Percentiles rank a stretch among this genome's conserved stretches.
Conservation (phyloP, 306 rosid genomes). For the Cucurbita argyrosperma region DNA sequence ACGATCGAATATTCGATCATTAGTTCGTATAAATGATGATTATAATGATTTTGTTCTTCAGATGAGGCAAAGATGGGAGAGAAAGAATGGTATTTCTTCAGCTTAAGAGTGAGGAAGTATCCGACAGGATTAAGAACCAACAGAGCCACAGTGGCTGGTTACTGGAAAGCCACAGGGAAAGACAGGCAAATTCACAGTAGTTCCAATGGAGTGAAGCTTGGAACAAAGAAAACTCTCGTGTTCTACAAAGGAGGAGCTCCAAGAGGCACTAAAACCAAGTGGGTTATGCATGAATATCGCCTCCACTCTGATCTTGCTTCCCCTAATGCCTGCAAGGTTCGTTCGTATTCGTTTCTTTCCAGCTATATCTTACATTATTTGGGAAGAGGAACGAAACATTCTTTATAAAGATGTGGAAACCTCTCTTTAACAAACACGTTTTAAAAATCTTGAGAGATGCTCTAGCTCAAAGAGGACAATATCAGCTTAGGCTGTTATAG, state of each 20-base stretch:
- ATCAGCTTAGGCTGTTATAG: no score
- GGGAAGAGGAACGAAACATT: no score
- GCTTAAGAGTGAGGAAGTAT: constrained; percentile 3
- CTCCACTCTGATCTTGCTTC: not conserved
- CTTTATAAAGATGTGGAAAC: no score
- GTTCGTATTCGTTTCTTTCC: not conserved
- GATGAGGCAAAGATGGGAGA: constrained; percentile 4
- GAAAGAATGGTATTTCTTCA: constrained; percentile 9
- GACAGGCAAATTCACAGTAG: constrained; percentile 1
- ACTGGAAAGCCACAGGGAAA: constrained; percentile 13
- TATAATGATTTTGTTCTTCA: not conserved
- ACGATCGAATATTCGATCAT: no score
- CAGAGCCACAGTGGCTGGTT: constrained; percentile 7
- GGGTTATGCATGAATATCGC: constrained; percentile 14
- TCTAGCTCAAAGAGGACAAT: no score
- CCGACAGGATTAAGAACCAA: constrained; percentile 6
- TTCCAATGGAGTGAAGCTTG: not conserved
- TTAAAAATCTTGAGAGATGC: no score
- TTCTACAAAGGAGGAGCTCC: constrained; percentile 9
- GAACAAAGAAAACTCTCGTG: constrained; percentile 1
- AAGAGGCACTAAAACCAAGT: not conserved
- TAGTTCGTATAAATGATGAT: no score
- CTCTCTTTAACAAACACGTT: no score
- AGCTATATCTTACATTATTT: no score
- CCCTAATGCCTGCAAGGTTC: not conserved